Evolutionary conservation across 2,329 filamentous ascomycete genomes (phyloP), one percentile per base, ranked within the genome.

Genomic region (Thermothelomyces thermophilus): DNA sequence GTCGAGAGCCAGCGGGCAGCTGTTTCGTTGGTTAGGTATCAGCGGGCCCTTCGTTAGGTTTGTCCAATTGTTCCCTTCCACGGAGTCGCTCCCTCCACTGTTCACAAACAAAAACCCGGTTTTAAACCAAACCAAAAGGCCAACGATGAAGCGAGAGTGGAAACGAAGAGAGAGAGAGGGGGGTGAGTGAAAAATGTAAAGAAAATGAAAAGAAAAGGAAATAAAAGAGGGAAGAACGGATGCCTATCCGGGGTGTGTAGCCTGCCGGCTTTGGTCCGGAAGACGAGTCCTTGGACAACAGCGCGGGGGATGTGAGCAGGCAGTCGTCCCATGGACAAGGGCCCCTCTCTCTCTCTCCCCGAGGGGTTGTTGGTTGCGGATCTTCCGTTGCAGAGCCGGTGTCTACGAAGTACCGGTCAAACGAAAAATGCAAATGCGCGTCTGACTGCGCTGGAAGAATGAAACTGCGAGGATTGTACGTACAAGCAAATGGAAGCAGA

Each of bases 1-100:
- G 54, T 48, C 50, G 54, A 37, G 54, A 46, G 44, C 45, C 30
- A 36, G 39, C 43, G 51, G 50, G 48, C 46, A 33, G 51, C 46
- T 49, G 41, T 49, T 31, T n/a, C 11, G 45, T 43, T 46, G 48
- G 48, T 56, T 52, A 52, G 51, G 53, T 56, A 53, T 51, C 54
- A 53, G 46, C 51, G 50, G 34, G 39, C 51, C 51, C 43, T n/a
- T 52, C 45, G 41, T 41, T 50, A 40, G 53, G 55, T 52, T n/a
- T 44, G 58, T 50, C 56, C 58, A 56, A 59, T 57, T 52, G 51
- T 17, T 56, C 39, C 41, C 53, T 22, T 51, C 50, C 52, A 51
- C 42, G 41, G 48, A 46, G 42, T 49, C 51, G n/a, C 48, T 30
- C 50, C 35, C 44, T 43, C 42, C 35, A 47, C 39, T 13, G 30